These are phyloP conservation scores for Cryptococcus floricola DNA, from an alignment of 1,284 basidiomycete genomes.

Conservation along the genomic window DNA sequence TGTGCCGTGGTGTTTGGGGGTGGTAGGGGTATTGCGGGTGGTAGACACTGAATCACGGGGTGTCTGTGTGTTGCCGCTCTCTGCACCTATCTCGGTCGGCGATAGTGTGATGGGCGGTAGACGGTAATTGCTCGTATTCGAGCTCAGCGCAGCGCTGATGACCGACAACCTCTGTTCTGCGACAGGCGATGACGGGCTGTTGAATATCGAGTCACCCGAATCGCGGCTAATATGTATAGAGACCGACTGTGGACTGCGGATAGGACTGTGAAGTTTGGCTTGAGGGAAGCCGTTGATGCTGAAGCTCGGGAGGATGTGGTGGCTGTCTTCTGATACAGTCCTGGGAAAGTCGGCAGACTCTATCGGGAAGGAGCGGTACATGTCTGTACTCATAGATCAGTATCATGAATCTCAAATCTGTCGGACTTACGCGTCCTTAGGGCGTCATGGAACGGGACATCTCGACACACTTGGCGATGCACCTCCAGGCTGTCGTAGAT, in stretches of 20 bases:
- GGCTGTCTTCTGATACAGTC: no score
- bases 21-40: neutral
- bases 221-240: neutral
- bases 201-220: no score
- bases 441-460: conserved; percentile 89
- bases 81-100: neutral
- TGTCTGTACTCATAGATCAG: conserved; percentile 53
- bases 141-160: no score
- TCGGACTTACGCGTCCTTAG: conserved; percentile 60
- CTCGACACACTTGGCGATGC: conserved; percentile 76
- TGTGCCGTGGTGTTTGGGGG: neutral
- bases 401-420: no score
- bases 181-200: no score
- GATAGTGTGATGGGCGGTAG: neutral
- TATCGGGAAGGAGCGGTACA: conserved; percentile 81
- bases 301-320: neutral
- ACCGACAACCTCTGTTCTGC: no score
- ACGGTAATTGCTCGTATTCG: neutral
- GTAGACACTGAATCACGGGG: neutral
- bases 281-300: neutral
- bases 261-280: neutral
- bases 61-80: neutral
- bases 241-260: neutral
- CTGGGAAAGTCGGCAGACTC: conserved; percentile 58
- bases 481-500: conserved; percentile 79